Conservation (phyloP, 2,329 filamentous ascomycete genomes). For the Neonectria hederae region DNA sequence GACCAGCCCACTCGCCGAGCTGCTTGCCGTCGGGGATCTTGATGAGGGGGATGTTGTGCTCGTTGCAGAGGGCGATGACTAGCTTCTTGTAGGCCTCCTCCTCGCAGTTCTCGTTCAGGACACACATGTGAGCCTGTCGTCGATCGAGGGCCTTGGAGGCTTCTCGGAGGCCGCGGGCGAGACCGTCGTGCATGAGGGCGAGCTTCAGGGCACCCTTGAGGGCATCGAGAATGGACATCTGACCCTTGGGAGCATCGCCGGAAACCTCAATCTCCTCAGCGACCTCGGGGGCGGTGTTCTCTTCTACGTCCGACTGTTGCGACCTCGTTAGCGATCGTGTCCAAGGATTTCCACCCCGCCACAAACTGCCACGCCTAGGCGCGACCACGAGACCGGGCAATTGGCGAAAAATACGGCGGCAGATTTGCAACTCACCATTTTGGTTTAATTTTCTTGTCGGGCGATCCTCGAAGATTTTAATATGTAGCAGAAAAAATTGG, state of each 20-base stretch:
- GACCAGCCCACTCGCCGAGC: conserved; percentile 99
- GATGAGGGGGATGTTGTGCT: conserved; percentile 99
- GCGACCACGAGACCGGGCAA: conserved; percentile 25
- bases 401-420: conserved; percentile 20
- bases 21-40: conserved; percentile 99
- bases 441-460: conserved; percentile 66
- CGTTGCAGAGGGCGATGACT: conserved; percentile 96
- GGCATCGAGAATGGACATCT: conserved; percentile 98
- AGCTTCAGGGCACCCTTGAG: conserved; percentile 99
- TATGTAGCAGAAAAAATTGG: conserved; percentile 46
- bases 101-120: conserved; percentile 99
- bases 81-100: conserved; percentile 99
- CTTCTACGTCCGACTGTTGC: conserved; percentile 99
- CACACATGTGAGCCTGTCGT: conserved; percentile 99
- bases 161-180: conserved; percentile 97
- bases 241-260: conserved; percentile 88
- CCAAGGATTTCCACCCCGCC: conserved; percentile 14
- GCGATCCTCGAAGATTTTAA: conserved; percentile 73
- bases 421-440: conserved; percentile 64
- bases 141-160: conserved; percentile 98
- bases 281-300: conserved; percentile 88
- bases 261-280: conserved; percentile 93
- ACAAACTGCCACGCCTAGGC: conserved; percentile 1
- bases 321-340: conserved; percentile 34
- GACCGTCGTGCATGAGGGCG: conserved; percentile 98